These are phyloP conservation scores for Pestalotiopsis sp. DNA, from an alignment of 2,329 filamentous ascomycete genomes.

Conservation along the genomic window DNA sequence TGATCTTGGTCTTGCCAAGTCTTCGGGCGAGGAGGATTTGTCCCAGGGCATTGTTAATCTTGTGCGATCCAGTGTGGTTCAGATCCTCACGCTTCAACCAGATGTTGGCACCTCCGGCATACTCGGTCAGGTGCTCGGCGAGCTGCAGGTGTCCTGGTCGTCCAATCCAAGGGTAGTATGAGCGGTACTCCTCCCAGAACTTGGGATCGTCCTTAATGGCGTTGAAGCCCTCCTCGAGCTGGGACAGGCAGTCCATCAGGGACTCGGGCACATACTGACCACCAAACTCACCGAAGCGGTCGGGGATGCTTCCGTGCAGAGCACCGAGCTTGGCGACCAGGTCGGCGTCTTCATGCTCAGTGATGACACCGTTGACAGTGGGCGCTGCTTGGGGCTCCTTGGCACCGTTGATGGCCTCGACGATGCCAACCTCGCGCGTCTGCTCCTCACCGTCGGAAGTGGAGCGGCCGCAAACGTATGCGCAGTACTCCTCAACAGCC, in stretches of 20 bases:
- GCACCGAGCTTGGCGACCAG: slow-evolving; percentile 84
- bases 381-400: slow-evolving; percentile 59
- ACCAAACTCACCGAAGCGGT: slow-evolving; percentile 92
- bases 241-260: slow-evolving; percentile 91
- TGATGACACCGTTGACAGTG: slow-evolving; percentile 68
- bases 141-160: slow-evolving; percentile 89
- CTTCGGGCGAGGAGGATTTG: slow-evolving; percentile 85
- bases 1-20: slow-evolving; percentile 94
- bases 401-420: slow-evolving; percentile 65
- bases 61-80: slow-evolving; percentile 97
- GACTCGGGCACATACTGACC: slow-evolving; percentile 98
- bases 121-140: slow-evolving; percentile 82
- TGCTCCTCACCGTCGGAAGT: slow-evolving; percentile 33
- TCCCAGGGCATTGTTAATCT: slow-evolving; percentile 98
- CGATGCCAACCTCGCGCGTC: slow-evolving; percentile 67
- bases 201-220: slow-evolving; percentile 80
- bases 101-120: slow-evolving; percentile 91
- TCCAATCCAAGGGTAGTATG: slow-evolving; percentile 97
- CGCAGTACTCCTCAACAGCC: slow-evolving; percentile 84
- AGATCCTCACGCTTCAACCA: slow-evolving; percentile 98
- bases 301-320: slow-evolving; percentile 76
- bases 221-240: slow-evolving; percentile 91
- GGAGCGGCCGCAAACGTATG: slow-evolving; percentile 58
- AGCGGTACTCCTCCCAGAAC: slow-evolving; percentile 97
- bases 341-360: slow-evolving; percentile 45